Evolutionary conservation across 208 protist species (phyloP).

Genomic region (Trypanosoma melophagium): DNA sequence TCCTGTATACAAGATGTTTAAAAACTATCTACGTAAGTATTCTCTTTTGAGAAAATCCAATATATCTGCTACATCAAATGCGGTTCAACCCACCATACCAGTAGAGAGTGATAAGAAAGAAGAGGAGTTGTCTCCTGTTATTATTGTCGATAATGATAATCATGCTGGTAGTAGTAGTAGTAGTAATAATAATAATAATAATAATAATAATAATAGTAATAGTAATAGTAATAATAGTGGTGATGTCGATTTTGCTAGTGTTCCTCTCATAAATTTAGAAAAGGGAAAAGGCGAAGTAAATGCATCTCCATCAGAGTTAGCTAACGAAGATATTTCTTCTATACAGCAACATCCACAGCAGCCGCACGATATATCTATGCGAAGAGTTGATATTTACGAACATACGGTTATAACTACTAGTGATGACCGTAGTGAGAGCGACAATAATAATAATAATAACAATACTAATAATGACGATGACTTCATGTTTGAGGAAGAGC

Average conservation of each 20-base stretch:
- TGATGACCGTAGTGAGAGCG: not conserved
- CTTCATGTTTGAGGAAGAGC: conserved; percentile 13
- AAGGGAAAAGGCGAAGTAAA: not conserved
- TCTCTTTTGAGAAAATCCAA: not conserved
- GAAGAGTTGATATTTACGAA: not conserved
- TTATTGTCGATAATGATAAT: not conserved
- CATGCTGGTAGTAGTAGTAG: not conserved
- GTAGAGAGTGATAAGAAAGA: not conserved
- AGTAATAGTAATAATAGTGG: not conserved
- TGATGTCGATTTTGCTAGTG: not conserved
- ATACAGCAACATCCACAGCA: too few species aligned
- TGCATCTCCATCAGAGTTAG: not conserved
- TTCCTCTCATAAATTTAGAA: not conserved
- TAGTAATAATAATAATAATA: not conserved
- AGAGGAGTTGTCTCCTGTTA: not conserved
- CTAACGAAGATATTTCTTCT: too few species aligned
- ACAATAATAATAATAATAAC: not conserved
- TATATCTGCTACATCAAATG: too few species aligned
- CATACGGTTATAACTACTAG: not conserved
- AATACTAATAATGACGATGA: conserved; percentile 2
- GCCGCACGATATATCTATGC: too few species aligned
- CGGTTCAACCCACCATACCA: not conserved
- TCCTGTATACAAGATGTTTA: not conserved
- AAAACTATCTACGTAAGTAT: not conserved
- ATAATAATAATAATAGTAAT: not conserved